Evolutionary conservation across 306 rosid genomes (phyloP).

Genomic region (Casuarina cunninghamiana): DNA sequence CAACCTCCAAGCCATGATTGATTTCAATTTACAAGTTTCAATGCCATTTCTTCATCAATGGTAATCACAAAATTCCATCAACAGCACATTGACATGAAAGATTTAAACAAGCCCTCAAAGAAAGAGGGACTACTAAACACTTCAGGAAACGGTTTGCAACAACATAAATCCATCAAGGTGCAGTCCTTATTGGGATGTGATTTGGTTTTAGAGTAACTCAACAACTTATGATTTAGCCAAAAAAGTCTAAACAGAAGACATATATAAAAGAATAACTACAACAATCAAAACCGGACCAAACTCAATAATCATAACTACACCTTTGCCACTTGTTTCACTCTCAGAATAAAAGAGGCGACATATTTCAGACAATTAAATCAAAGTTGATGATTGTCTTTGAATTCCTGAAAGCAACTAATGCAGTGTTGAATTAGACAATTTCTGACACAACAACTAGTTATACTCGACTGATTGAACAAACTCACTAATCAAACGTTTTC

Average conservation of each 20-base stretch:
- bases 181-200: background rate
- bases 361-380: background rate
- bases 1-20: background rate
- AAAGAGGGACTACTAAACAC: background rate
- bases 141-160: background rate
- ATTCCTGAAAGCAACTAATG: background rate
- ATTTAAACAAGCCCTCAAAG: background rate
- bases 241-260: background rate
- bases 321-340: background rate
- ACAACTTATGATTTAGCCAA: conserved; percentile 1
- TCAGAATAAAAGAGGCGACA: background rate
- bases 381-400: background rate
- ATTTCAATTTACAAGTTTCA: background rate
- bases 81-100: background rate
- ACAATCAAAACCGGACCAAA: background rate
- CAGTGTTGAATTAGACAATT: background rate
- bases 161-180: background rate
- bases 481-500: background rate
- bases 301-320: background rate
- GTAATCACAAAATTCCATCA: background rate
- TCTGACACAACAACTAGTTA: background rate
- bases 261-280: background rate
- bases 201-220: background rate
- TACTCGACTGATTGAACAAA: background rate
- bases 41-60: background rate